Evolutionary conservation across 768 basidiomycete species (phyloP).

Genomic region (Xerocomellus amylosporus): DNA sequence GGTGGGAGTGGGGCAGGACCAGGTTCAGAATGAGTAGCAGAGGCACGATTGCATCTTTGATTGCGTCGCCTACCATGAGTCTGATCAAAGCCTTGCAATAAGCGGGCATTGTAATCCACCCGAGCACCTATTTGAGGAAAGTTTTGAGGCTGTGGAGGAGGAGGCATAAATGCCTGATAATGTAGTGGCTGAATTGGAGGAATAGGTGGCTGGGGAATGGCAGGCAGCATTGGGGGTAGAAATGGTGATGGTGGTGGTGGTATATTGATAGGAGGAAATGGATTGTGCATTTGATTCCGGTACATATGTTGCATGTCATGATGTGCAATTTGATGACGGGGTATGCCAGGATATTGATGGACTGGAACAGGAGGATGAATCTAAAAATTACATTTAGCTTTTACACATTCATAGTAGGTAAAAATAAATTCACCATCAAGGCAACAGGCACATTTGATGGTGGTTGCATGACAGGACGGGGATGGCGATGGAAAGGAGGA

Average conservation of each 20-base stretch:
- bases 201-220: not conserved
- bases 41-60: not conserved
- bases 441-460: not conserved
- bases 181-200: too few relatives aligned
- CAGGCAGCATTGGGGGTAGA: not conserved
- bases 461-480: accelerated
- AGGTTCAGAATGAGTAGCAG: not conserved
- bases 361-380: not conserved
- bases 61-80: not conserved
- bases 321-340: not conserved
- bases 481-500: not conserved
- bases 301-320: not conserved
- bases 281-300: not conserved
- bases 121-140: not conserved
- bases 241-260: not conserved
- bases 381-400: not conserved
- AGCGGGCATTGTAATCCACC: not conserved
- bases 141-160: not conserved
- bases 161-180: not conserved
- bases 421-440: not conserved
- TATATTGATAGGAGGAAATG: too few relatives aligned
- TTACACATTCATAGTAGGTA: not conserved
- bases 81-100: not conserved
- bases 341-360: conserved; percentile 2
- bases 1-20: too few relatives aligned